These are phyloP conservation scores for Tetracladium setigerum DNA, from an alignment of 495 filamentous ascomycete species.

Conservation along the genomic window DNA sequence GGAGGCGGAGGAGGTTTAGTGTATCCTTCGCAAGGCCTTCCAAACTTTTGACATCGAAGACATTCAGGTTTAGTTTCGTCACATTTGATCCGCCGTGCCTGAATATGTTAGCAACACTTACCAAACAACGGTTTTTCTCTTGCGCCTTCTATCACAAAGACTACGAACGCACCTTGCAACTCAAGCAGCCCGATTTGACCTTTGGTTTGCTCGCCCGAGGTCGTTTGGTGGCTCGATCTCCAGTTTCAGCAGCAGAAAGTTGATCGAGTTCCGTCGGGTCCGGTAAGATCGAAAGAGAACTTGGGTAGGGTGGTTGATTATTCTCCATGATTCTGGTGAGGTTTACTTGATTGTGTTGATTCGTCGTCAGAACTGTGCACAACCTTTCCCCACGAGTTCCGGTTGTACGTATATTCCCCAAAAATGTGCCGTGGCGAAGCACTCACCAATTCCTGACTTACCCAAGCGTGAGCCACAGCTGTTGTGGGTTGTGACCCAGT, in stretches of 20 bases:
- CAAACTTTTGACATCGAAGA: constrained; percentile 41
- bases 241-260: constrained; percentile 1
- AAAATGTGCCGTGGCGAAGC: no score
- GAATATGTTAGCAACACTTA: background rate
- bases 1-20: constrained; percentile 11
- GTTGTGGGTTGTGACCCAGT: no score
- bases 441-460: no score
- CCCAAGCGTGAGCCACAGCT: no score
- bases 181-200: constrained; percentile 18
- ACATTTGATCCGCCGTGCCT: constrained; percentile 45
- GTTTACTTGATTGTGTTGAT: no score
- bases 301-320: no score
- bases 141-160: background rate
- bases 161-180: constrained; percentile 17
- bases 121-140: background rate
- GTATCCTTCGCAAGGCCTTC: constrained; percentile 49
- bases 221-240: constrained; percentile 4
- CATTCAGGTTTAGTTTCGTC: constrained; percentile 49
- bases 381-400: no score
- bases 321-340: no score
- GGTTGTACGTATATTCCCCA: no score
- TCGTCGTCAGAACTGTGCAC: no score
- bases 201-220: constrained; percentile 17
- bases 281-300: background rate
- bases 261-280: background rate